Evolutionary conservation across 352 stramenopile genomes (phyloP), one percentile per base, ranked within the genome.

Genomic region (Phytophthora foliorum): DNA sequence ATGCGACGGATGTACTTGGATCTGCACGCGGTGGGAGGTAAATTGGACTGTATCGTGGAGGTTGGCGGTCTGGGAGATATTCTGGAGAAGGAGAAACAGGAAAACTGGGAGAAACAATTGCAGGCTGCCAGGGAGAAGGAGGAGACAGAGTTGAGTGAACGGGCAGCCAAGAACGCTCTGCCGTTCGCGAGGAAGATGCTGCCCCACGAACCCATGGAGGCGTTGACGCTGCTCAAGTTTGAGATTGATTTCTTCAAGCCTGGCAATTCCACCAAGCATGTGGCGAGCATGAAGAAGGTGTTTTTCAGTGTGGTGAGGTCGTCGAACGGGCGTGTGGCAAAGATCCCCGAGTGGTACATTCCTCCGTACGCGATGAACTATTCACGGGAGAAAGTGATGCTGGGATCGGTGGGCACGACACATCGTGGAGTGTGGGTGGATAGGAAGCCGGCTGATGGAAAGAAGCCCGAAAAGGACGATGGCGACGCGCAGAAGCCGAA

Each of bases 301-400:
- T 78, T 78, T 45, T 78, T 78, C 39, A 69, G 54, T 8, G 64
- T 78, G 5, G 70, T 78, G 22, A 32, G 70, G 5, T 78, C 70
- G 21, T 78, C 70, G 0, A 78, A 75, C 45, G 70, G 64, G 7
- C 58, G 66, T 8, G 70, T 78, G 16, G 59, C 66, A 0, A 78
- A 63, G 70, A 78, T 78, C 17, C 70, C 70, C 4, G 38, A 66
- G 6, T 78, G 66, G 66, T 78, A 72, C 24, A 72, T 73, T 16
- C 70, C 66, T 32, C 55, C 57, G 0, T 69, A 78, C 29, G 45
- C 63, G 2, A 10, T 78, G 36, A 59, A 46, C 8, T 78, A 67
- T 36, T 59, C 59, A 22, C 38, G 63, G 2, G 25, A 61, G 3
- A 50, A 63, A 7, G 21, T 8, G 21, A 61, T 74, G 39, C 10